Evolutionary conservation across 78 protist genomes (phyloP).

Genomic region (Speleostelium caveatum): DNA sequence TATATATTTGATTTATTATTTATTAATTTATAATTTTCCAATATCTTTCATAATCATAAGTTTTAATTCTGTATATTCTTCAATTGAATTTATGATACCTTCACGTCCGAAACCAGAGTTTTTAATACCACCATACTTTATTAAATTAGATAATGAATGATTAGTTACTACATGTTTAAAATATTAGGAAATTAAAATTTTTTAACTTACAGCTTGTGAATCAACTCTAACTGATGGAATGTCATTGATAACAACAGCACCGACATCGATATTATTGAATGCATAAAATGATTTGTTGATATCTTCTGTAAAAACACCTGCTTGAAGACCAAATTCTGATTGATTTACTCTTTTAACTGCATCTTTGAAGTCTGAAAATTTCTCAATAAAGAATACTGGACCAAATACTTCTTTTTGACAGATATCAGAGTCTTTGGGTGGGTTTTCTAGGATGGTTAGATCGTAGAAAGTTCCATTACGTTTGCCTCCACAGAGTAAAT

Average conservation of each 20-base stretch:
- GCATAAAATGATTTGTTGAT: conserved; percentile 79
- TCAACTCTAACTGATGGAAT: conserved; percentile 87
- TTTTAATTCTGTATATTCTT: conserved; percentile 84
- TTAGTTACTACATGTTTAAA: not conserved
- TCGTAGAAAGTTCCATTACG: conserved; percentile 21
- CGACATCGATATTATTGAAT: conserved; percentile 83
- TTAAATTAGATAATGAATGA: not conserved
- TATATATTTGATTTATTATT: not conserved
- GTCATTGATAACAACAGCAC: conserved; percentile 89
- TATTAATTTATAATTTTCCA: conserved; percentile 37
- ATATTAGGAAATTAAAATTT: not conserved
- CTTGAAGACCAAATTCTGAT: conserved; percentile 87
- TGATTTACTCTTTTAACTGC: conserved; percentile 75
- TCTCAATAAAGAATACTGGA: conserved; percentile 77
- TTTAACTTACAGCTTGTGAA: conserved; percentile 75
- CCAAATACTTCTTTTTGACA: conserved; percentile 82
- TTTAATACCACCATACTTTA: conserved; percentile 92
- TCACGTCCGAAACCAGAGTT: conserved; percentile 89
- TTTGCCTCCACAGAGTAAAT: conserved; percentile 63
- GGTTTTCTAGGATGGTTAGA: conserved; percentile 79
- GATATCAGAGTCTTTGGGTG: conserved; percentile 28
- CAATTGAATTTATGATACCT: conserved; percentile 86
- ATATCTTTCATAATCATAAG: conserved; percentile 86
- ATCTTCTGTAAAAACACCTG: conserved; percentile 88
- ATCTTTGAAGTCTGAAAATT: conserved; percentile 72